phyloP scores from a whole-genome alignment of 108 stramenopile genomes.

The Cyclotella distinguenda region DNA sequence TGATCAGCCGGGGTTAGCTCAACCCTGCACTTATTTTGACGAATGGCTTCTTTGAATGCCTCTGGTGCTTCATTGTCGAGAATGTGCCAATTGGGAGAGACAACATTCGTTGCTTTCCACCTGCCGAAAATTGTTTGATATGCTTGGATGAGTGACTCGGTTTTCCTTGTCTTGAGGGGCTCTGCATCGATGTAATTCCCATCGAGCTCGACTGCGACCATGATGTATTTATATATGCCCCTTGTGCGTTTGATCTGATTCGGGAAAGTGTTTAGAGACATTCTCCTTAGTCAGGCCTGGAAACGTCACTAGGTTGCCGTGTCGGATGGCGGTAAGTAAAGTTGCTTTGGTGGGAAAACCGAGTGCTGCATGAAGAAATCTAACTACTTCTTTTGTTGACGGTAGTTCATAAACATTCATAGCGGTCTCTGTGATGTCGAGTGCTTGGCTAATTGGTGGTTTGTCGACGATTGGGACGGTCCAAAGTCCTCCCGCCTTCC shows the following conservation, averaged over 20 bases:
- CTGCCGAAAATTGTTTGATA: background rate
- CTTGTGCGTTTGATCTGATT: conserved; percentile 7
- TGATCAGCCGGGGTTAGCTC: conserved; percentile 33
- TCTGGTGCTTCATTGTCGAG: background rate
- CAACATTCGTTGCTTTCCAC: conserved; percentile 2
- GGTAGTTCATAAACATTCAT: conserved; percentile 1
- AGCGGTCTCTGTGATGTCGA: background rate
- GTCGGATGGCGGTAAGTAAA: background rate
- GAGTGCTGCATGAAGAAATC: conserved; percentile 15
- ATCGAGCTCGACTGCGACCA: conserved; percentile 3
- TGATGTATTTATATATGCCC: conserved; percentile 18
- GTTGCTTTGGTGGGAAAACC: conserved; percentile 13
- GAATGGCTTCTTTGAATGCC: background rate
- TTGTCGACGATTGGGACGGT: background rate
- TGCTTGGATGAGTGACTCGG: background rate
- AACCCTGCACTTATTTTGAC: background rate
- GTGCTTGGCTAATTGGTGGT: background rate
- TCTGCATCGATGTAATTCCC: conserved; percentile 20
- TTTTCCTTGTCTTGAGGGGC: conserved; percentile 6
- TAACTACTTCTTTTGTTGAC: conserved; percentile 5
- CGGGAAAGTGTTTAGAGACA: conserved; percentile 10
- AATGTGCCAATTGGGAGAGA: conserved; percentile 16
- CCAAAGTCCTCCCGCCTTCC: background rate
- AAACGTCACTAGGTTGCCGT: conserved; percentile 5
- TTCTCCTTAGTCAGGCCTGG: too few relatives aligned